Evolutionary conservation across 176 grass and related monocot species (phyloP), one percentile per base, ranked within the genome.

Genomic region (Elaeis guineensis): DNA sequence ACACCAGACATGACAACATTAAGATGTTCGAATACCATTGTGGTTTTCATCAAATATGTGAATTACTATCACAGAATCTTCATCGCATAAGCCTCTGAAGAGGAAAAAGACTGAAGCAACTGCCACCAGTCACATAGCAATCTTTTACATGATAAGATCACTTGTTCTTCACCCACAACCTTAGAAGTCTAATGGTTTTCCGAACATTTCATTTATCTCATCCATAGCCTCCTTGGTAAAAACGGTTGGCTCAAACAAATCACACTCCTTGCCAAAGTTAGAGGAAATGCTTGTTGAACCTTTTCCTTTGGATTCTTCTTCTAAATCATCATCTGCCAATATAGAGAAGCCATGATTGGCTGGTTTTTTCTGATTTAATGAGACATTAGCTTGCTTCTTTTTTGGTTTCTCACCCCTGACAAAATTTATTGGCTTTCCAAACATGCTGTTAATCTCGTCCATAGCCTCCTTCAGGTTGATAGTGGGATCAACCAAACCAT

Each of bases 371-470:
- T 69, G 78, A 22, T 85, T 61, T 71, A 62, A 22, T 6, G 65
- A 51, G 19, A 55, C 14, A 73, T 71, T 63, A 17, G 19, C 66
- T 75, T 82, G 74, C 59, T 60, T 68, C 23, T 68, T 83, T 21
- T 28, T 73, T 32, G 62, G 67, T 70, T 58, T 97, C 18, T 82
- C 72, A 26, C 39, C 59, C 66, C 90, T 79, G 12, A 56, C 39
- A 69, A 86, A 80, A 66, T 90, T 77, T 25, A 95, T 25, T 64
- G 90, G 90, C 53, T 76, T 82, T 39, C 86, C 86, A 86, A 95
- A 95, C 90, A 90, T 90, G 71, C 21, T 75, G 59, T 95, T 95
- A 79, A 95, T 90, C 17, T 89, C 90, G 78, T 89, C 57, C 90
- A 90, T 95, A 28, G 86, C 82, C 69, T 95, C 90, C 72, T 86